Base-by-base conservation (phyloP, 331 rosid species). In the Pyracantha coccinea region DNA sequence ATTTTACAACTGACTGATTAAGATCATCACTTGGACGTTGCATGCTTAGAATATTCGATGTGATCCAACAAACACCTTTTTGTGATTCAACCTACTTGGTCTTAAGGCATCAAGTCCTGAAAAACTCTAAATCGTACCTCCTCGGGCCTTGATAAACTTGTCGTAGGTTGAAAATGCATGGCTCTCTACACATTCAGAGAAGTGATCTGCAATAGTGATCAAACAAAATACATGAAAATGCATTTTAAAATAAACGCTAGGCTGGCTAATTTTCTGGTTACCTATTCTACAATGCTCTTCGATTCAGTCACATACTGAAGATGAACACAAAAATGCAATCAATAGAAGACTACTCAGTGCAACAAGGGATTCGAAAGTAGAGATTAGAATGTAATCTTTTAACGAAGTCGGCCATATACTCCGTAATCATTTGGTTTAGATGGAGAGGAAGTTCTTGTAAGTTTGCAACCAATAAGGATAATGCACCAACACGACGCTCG, bases 91-190 rank as follows among this genome's bases (percentile, higher is more conserved):
- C 41, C 41, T 62, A 62, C 11, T 63, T 17, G 24, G 24, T 63
- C 15, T 29, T 29, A 7, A 3, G 23, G 3, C n/a, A 16, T 12
- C 44, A 21, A 58, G 29, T 35, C n/a, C 28, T 27, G 68, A 78
- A 61, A 47, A 55, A 57, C 50, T 60, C 75, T 27, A 66, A 75
- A 25, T 23, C 72, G 9, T 88, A 92, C 99, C 97, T 95, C 92
- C 97, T 78, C 78, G 85, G 44, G 75, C 91, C 83, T 92, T 89
- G 82, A 95, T 68, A 85, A 89, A 92, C 79, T 92, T 90, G 92
- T 92, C 99, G 23, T 95, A 95, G 29, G 97, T 95, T 79, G 88
- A 88, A 85, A 66, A 90, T 58, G 99, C 99, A 84, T 95, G 97
- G 79, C 44, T 81, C 85, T 95, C 99, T 68, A 95, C 99, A 44